A percentile compares a stretch with the other conserved stretches of the same genome.
These are phyloP conservation scores for Piper longum DNA, from an alignment of 164 flowering plant species.

Conservation along the genomic window DNA sequence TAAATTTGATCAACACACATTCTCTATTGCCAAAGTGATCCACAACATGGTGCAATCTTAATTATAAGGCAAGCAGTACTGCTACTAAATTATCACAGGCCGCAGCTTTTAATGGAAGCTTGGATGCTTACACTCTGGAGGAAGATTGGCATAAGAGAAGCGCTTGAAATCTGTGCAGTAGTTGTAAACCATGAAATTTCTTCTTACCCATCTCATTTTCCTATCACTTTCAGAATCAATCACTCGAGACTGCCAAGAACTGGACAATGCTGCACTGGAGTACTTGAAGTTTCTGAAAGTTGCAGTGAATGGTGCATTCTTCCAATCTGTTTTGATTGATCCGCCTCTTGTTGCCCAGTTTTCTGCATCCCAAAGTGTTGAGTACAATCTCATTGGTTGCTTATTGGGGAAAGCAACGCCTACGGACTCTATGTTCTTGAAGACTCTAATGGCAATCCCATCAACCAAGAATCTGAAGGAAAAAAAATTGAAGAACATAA, in stretches of 20 bases:
- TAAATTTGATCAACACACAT: no score
- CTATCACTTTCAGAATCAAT: conserved; percentile 14
- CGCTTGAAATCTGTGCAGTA: conserved; percentile 29
- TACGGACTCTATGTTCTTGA: conserved; percentile 16
- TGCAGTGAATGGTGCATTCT: conserved; percentile 30
- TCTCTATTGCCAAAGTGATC: no score
- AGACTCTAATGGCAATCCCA: conserved; percentile 26
- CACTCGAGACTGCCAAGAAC: conserved; percentile 12
- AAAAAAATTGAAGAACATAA: background rate
- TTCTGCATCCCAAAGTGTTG: conserved; percentile 15
- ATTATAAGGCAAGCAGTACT: no score
- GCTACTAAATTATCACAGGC: no score
- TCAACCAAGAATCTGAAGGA: conserved; percentile 25
- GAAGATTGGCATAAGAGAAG: conserved; percentile 22
- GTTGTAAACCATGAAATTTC: conserved; percentile 25
- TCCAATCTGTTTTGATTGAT: conserved; percentile 13
- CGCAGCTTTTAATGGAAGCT: background rate
- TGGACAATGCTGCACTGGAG: background rate
- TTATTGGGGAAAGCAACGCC: conserved; percentile 28
- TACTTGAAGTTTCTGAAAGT: conserved; percentile 20
- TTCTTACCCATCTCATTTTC: conserved; percentile 21
- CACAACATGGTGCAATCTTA: no score
- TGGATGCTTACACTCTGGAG: conserved; percentile 14
- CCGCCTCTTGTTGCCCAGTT: conserved; percentile 9
- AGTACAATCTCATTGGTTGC: conserved; percentile 31